Evolutionary conservation across 2,329 filamentous ascomycete genomes (phyloP).

Genomic region (Cordyceps javanica): DNA sequence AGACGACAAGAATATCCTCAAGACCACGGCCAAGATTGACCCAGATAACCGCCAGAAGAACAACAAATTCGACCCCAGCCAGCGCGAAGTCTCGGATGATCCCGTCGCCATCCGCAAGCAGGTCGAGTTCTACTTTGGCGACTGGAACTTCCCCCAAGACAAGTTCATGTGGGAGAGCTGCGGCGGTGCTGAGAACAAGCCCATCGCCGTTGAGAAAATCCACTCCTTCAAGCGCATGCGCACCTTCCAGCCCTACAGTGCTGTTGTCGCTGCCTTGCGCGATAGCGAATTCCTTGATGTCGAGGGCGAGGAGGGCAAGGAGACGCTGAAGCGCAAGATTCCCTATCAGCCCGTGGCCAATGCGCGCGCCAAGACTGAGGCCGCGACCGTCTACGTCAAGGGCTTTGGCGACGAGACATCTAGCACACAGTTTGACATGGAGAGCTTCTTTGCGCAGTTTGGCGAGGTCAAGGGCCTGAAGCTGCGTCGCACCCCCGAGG

Average conservation of each 20-base stretch:
- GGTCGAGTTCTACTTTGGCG: slow-evolving; percentile 94
- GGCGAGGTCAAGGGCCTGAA: slow-evolving; percentile 78
- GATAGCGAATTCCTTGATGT: slow-evolving; percentile 69
- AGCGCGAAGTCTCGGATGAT: slow-evolving; percentile 66
- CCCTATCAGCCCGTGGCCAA: slow-evolving; percentile 56
- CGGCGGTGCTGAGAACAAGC: slow-evolving; percentile 72
- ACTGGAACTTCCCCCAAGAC: slow-evolving; percentile 83
- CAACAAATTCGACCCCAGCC: slow-evolving; percentile 64
- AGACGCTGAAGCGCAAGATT: slow-evolving; percentile 71
- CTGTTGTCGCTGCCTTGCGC: slow-evolving; percentile 76
- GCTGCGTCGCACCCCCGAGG: slow-evolving; percentile 68
- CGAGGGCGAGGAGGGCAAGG: slow-evolving; percentile 63
- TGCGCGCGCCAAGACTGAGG: slow-evolving; percentile 59
- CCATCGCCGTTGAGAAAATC: slow-evolving; percentile 71
- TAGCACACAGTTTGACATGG: slow-evolving; percentile 86
- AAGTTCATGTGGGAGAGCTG: slow-evolving; percentile 78
- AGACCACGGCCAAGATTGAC: slow-evolving; percentile 37
- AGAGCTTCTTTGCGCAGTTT: slow-evolving; percentile 80
- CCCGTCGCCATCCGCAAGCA: slow-evolving; percentile 77
- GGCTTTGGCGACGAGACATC: slow-evolving; percentile 83
- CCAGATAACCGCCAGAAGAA: slow-evolving; percentile 44
- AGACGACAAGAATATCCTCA: slow-evolving; percentile 32
- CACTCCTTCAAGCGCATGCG: slow-evolving; percentile 93
- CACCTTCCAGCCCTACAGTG: slow-evolving; percentile 81
- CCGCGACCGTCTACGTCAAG: slow-evolving; percentile 82